These are phyloP conservation scores for Trametes villosa DNA, from an alignment of 768 basidiomycete species.

Conservation along the genomic window DNA sequence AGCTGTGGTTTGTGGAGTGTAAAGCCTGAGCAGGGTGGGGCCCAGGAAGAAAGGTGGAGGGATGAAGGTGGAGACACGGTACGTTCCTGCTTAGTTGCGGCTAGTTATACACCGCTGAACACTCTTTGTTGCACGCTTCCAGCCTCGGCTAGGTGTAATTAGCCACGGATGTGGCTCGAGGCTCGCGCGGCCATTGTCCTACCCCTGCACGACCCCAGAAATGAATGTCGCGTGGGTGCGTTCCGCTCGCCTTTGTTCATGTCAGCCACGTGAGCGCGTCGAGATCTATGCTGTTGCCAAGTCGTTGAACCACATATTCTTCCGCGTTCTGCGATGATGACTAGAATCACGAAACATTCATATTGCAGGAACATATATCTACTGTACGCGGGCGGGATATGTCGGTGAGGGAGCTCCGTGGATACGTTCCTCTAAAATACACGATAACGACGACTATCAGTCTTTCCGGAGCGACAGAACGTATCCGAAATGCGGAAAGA, in stretches of 20 bases:
- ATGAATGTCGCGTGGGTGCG: neutral
- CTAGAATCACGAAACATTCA: no score
- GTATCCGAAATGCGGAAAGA: neutral
- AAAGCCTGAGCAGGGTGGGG: neutral
- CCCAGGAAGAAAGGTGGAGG: neutral
- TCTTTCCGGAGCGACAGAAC: no score
- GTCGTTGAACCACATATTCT: neutral
- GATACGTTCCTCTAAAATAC: no score
- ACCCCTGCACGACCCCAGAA: neutral
- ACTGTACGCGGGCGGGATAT: no score
- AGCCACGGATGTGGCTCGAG: neutral
- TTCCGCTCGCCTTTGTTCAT: neutral
- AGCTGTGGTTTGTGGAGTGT: neutral
- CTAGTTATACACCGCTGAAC: neutral
- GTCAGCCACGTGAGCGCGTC: conserved; percentile 7
- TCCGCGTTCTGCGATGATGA: no score
- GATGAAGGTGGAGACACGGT: neutral
- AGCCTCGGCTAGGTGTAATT: neutral
- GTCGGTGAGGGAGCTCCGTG: no score
- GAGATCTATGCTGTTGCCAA: neutral
- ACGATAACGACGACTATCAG: no score
- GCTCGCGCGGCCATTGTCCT: neutral
- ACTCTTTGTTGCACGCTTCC: conserved; percentile 1
- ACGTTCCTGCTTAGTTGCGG: neutral
- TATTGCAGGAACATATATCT: no score